Percentiles rank a stretch among this genome's conserved stretches.
Evolutionary conservation across 345 rosid species (phyloP).

Genomic region (Capsella bursapastoris): DNA sequence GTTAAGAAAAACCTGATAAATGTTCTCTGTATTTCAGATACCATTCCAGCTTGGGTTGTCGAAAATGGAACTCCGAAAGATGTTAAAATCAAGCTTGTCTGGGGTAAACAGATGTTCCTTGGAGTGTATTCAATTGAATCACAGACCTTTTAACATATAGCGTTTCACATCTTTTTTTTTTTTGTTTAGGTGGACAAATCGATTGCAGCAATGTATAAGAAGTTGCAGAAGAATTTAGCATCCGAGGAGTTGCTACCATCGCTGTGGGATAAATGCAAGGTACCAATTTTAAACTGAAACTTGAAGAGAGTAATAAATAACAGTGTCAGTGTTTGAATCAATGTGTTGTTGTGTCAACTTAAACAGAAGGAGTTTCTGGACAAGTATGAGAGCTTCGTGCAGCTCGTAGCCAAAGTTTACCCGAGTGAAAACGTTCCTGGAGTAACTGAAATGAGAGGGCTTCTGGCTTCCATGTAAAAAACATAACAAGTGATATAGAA

Average conservation of each 20-base stretch:
- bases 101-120: constrained; percentile 59
- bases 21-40: constrained; percentile 57
- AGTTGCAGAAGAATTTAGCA: constrained; percentile 90
- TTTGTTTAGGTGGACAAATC: constrained; percentile 81
- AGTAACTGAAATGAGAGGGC: constrained; percentile 78
- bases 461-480: constrained; percentile 77
- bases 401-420: constrained; percentile 86
- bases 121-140: not conserved
- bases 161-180: not conserved
- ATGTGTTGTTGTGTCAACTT: constrained; percentile 8
- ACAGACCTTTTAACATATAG: not conserved
- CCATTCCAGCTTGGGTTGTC: constrained; percentile 94
- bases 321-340: not conserved
- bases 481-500: not conserved
- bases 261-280: constrained; percentile 99
- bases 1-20: not conserved
- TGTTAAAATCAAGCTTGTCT: constrained; percentile 79
- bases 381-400: constrained; percentile 93
- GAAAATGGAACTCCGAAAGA: constrained; percentile 86
- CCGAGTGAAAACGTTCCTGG: constrained; percentile 77
- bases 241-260: constrained; percentile 95
- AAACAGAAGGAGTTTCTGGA: constrained; percentile 94
- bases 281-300: constrained; percentile 28
- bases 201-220: constrained; percentile 86
- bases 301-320: not conserved